Conservation (phyloP, 371 early-diverging fungal species). For the Blakeslea trispora region DNA sequence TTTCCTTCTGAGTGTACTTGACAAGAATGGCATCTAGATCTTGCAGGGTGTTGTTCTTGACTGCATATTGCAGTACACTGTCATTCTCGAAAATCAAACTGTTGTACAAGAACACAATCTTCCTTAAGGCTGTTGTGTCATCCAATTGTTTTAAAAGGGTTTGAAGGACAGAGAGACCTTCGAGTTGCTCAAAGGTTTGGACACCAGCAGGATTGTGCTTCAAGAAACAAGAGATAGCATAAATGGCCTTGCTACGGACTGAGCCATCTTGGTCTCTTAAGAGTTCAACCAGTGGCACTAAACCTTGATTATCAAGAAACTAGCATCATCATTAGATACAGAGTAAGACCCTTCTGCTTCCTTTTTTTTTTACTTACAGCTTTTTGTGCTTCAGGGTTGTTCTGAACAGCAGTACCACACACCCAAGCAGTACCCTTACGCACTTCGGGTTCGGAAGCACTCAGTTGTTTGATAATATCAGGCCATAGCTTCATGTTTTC, state of each 20-base stretch:
- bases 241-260: constrained; percentile 75
- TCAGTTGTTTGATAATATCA: constrained; percentile 64
- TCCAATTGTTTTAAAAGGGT: constrained; percentile 45
- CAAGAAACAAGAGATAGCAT: constrained; percentile 78
- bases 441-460: constrained; percentile 55
- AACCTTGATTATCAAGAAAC: constrained; percentile 66
- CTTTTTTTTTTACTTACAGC: constrained; percentile 67
- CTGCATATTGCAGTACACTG: constrained; percentile 23
- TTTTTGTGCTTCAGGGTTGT: constrained; percentile 85
- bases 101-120: constrained; percentile 65
- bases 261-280: constrained; percentile 56
- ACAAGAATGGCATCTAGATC: constrained; percentile 39
- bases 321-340: constrained; percentile 34
- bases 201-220: constrained; percentile 69
- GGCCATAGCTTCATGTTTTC: constrained; percentile 90
- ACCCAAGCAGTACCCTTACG: constrained; percentile 87
- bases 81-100: constrained; percentile 56
- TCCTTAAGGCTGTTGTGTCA: constrained; percentile 54
- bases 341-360: too few species aligned
- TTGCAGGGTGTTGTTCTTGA: constrained; percentile 42
- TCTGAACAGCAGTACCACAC: constrained; percentile 91
- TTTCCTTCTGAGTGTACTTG: constrained; percentile 38
- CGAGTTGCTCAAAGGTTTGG: constrained; percentile 53
- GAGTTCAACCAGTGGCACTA: constrained; percentile 55
- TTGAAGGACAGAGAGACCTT: constrained; percentile 57